phyloP scores from a whole-genome alignment of 75 land plant genomes.

The Pinus tabuliformis region DNA sequence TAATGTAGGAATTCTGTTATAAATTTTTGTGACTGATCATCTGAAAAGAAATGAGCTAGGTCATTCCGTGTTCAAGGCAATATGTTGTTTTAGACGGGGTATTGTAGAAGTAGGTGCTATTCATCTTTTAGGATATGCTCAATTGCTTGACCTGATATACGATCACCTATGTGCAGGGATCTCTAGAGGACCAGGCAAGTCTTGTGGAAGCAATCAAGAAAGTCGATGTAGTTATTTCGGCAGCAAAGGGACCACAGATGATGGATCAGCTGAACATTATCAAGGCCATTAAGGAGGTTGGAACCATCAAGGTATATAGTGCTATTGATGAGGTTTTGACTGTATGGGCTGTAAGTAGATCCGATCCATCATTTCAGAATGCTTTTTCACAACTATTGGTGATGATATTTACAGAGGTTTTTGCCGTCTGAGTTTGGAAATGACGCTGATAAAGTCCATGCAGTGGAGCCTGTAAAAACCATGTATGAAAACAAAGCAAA shows the following conservation, averaged over 20 bases:
- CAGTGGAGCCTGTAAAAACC: conserved; percentile 9
- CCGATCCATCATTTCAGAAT: background rate
- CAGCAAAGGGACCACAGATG: conserved; percentile 8
- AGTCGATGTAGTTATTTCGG: conserved; percentile 36
- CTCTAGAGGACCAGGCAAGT: conserved; percentile 24
- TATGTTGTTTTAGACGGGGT: too few species aligned
- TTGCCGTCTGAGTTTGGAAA: conserved; percentile 50
- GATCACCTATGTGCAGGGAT: conserved; percentile 28
- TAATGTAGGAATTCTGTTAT: too few species aligned
- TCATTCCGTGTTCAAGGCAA: too few species aligned
- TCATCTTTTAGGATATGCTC: background rate
- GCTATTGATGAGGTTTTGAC: background rate
- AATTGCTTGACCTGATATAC: background rate
- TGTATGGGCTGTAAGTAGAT: background rate
- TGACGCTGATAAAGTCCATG: conserved; percentile 25
- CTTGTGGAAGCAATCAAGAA: conserved; percentile 33
- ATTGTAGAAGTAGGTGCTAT: too few species aligned
- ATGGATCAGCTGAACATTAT: conserved; percentile 35
- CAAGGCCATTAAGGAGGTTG: conserved; percentile 40
- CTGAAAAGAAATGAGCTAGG: too few species aligned
- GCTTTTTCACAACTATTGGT: background rate
- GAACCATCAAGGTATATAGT: conserved; percentile 27
- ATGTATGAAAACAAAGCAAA: conserved; percentile 15
- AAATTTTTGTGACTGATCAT: too few species aligned
- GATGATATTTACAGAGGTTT: conserved; percentile 29